Evolutionary conservation across 768 basidiomycete genomes (phyloP), one percentile per base, ranked within the genome.

Genomic region (Leucocoprinus leucothites): DNA sequence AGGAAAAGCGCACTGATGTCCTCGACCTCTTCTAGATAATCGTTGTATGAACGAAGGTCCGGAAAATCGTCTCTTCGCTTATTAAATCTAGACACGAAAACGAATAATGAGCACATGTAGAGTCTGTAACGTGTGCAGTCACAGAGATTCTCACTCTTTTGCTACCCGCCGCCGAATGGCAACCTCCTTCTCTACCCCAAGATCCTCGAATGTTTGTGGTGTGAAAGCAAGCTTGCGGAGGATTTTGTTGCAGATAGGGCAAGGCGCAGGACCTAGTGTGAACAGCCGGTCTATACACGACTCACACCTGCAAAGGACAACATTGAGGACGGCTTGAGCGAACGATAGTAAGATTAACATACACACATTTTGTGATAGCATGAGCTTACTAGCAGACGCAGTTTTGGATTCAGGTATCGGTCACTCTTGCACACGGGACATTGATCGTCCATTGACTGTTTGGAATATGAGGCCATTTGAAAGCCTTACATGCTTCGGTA

Each of bases 361-460:
- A 69, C 76, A 58, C 60, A 94, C 97, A 98, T 96, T 80, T 97
- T 97, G 73, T 99, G 97, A 71, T 97, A 99, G 69, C 97, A 99
- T 14, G 92, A 87, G 69, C 91, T 94, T 62, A 99, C 94, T 47
- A 98, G 81, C 36, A 99, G 78, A 41, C 96, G 84, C 31, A 99
- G 76, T 65, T 95, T 96, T 19, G 94, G 93, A 64, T 98, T 97
- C 56, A 97, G 77, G 67, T 97, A 98, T 51, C 96, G 77, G 69
- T 99, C 97, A 38, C 92, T 94, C 70, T 94, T 94, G 78, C 97
- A 98, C 1, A 98, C 89, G 0, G 96, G 96, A 74, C 97, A 99
- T 67, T 91, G 86, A 69, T 99, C 97, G 58, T 92, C 89, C 82
- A 90, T 89, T 22, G 87, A 85, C 89, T 91, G 48, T 7, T 14